These are phyloP conservation scores for Geosmithia putterillii DNA, from an alignment of 2,329 filamentous ascomycete species.

Conservation along the genomic window DNA sequence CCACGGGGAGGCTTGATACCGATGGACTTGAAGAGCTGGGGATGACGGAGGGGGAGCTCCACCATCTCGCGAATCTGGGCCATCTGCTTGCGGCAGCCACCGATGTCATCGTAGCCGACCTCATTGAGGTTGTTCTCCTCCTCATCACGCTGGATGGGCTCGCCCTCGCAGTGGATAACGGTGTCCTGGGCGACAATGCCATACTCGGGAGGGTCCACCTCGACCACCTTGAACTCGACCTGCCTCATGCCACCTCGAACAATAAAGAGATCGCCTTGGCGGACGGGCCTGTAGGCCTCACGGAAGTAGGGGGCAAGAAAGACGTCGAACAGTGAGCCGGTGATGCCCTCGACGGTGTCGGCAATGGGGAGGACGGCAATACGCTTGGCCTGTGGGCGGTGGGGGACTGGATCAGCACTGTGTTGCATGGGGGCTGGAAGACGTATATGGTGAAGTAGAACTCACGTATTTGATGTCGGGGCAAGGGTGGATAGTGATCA, in stretches of 20 bases:
- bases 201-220: slow-evolving; percentile 96
- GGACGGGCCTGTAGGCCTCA: slow-evolving; percentile 93
- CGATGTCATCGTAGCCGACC: slow-evolving; percentile 98
- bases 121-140: slow-evolving; percentile 99
- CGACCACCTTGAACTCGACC: slow-evolving; percentile 98
- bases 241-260: slow-evolving; percentile 96
- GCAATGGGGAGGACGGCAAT: slow-evolving; percentile 97
- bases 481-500: slow-evolving; percentile 94
- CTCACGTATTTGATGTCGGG: slow-evolving; percentile 99
- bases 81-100: slow-evolving; percentile 99
- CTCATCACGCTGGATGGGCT: slow-evolving; percentile 83
- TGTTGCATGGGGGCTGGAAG: neutral
- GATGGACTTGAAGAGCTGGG: slow-evolving; percentile 99
- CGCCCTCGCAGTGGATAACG: slow-evolving; percentile 96
- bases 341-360: slow-evolving; percentile 95
- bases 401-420: slow-evolving; percentile 8
- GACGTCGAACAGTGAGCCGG: slow-evolving; percentile 95
- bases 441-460: no score
- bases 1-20: slow-evolving; percentile 98
- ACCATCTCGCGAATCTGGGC: slow-evolving; percentile 98
- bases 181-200: slow-evolving; percentile 98
- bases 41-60: slow-evolving; percentile 89
- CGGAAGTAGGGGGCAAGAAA: slow-evolving; percentile 99
- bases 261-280: slow-evolving; percentile 96
- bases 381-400: slow-evolving; percentile 70